Evolutionary conservation across 2,329 filamentous ascomycete species (phyloP).

Genomic region (Ophiostoma pallidulum): DNA sequence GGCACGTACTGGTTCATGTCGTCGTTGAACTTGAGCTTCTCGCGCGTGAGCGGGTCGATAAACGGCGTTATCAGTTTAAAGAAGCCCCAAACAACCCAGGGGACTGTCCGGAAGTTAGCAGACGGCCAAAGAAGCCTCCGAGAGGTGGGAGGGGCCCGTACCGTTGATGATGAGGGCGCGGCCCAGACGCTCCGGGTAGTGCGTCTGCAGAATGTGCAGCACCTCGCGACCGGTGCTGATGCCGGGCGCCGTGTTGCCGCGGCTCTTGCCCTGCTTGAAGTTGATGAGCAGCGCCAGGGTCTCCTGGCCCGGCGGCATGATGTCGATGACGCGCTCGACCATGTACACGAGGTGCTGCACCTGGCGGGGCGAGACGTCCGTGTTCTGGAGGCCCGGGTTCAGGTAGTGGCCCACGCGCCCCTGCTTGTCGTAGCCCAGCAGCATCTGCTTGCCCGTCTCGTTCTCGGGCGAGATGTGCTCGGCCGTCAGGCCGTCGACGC

Average conservation of each 20-base stretch:
- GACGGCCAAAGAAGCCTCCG: slow-evolving; percentile 8
- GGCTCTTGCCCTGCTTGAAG: slow-evolving; percentile 70
- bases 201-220: slow-evolving; percentile 84
- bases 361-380: slow-evolving; percentile 73
- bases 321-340: slow-evolving; percentile 79
- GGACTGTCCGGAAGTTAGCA: slow-evolving; percentile 44
- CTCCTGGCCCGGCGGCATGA: slow-evolving; percentile 82
- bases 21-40: slow-evolving; percentile 98
- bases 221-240: slow-evolving; percentile 71
- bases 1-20: slow-evolving; percentile 77
- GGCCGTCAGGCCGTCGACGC: slow-evolving; percentile 64
- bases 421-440: slow-evolving; percentile 78
- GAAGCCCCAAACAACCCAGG: slow-evolving; percentile 86
- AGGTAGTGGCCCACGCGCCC: slow-evolving; percentile 86
- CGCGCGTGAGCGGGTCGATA: slow-evolving; percentile 85
- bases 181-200: slow-evolving; percentile 89
- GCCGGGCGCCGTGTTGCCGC: slow-evolving; percentile 63
- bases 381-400: slow-evolving; percentile 86
- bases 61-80: slow-evolving; percentile 95
- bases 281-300: slow-evolving; percentile 81
- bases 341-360: slow-evolving; percentile 93
- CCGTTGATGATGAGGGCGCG: slow-evolving; percentile 82
- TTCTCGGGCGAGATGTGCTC: slow-evolving; percentile 92
- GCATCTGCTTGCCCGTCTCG: slow-evolving; percentile 90
- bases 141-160: slow-evolving; percentile 33